Base-by-base conservation (phyloP, 768 basidiomycete genomes). In the Asterophora lycoperdoides region DNA sequence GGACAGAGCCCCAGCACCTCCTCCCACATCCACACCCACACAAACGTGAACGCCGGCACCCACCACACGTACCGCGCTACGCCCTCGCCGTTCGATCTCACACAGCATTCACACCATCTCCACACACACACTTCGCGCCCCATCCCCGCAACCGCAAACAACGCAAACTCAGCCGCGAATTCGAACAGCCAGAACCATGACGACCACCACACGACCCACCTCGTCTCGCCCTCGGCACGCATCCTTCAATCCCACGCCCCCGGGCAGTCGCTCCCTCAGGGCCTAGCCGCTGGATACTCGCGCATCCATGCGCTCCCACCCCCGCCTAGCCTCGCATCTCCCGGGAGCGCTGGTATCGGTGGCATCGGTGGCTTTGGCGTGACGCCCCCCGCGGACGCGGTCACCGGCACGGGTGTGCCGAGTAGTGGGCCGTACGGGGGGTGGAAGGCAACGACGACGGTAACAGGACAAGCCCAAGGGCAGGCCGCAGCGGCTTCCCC, bases 231-330 rank as follows among this genome's bases (percentile, higher is more conserved):
- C 0, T 78, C 81, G 20, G 73, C 86, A 20, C 77, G 83, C n/a
- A 93, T 90, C 1, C 71, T 94, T 35, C 88, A 91, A 60, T 73
- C 84, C 14, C 93, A 94, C 56, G 91, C 90, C 1, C 93, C 93
- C 0, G 93, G 93, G 1, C 90, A 93, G 67, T 86, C 83, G 66
- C 74, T 95, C 10, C 93, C 94, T 1, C 92, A 94, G 48, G 93
- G 93, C 29, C 78, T 97, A 23, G 93, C 93, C 0, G 90, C 90
- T 0, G 93, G 93, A 0, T 84, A 93, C 61, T 93, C 89, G 23
- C 77, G 93, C 49, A 85, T 97, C 49, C 93, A 97, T 57, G 86
- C 93, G 1, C 69, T 77, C 9, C 77, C 77, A 3, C 75, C 75
- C 2, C 61, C 70, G 26, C 61, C 67, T 1, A 65, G 63, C 44